Evolutionary conservation across 2,329 filamentous ascomycete species (phyloP).

Genomic region (Knufia petricola): DNA sequence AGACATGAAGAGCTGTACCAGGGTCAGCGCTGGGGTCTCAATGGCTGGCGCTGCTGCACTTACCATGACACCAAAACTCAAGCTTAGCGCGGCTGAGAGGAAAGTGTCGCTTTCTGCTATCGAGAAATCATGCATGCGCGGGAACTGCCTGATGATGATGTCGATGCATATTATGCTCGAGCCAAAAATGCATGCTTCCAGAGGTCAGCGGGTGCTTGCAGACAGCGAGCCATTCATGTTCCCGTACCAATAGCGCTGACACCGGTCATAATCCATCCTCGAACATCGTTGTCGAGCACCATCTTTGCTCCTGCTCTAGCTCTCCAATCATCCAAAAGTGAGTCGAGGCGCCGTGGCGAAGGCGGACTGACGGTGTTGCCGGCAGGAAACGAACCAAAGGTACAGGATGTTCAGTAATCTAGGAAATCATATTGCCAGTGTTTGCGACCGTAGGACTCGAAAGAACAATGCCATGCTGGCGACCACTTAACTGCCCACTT

Average conservation of each 20-base stretch:
- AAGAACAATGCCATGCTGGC: neutral
- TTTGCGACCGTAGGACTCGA: neutral
- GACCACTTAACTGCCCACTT: no score
- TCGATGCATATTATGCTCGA: conserved; percentile 84
- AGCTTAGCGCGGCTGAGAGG: conserved; percentile 73
- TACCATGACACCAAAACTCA: conserved; percentile 96
- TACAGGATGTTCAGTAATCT: neutral
- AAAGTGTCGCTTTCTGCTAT: conserved; percentile 87
- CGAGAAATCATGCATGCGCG: conserved; percentile 65
- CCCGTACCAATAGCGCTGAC: conserved; percentile 64
- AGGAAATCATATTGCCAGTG: neutral
- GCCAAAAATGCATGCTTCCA: conserved; percentile 53
- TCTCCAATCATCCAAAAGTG: neutral
- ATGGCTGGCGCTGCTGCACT: conserved; percentile 22
- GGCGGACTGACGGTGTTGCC: neutral
- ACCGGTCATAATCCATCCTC: conserved; percentile 84
- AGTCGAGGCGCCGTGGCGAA: neutral
- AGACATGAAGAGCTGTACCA: conserved; percentile 62
- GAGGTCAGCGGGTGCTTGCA: conserved; percentile 4
- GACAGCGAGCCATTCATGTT: conserved; percentile 7
- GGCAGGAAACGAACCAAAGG: neutral
- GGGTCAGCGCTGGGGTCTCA: neutral
- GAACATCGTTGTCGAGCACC: conserved; percentile 65
- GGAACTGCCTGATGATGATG: conserved; percentile 60
- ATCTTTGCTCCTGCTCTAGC: conserved; percentile 24